Percentiles rank a stretch among this genome's conserved stretches.
These are phyloP conservation scores for Solanum sparsipilum DNA, from an alignment of 257 asterid species.

Conservation along the genomic window DNA sequence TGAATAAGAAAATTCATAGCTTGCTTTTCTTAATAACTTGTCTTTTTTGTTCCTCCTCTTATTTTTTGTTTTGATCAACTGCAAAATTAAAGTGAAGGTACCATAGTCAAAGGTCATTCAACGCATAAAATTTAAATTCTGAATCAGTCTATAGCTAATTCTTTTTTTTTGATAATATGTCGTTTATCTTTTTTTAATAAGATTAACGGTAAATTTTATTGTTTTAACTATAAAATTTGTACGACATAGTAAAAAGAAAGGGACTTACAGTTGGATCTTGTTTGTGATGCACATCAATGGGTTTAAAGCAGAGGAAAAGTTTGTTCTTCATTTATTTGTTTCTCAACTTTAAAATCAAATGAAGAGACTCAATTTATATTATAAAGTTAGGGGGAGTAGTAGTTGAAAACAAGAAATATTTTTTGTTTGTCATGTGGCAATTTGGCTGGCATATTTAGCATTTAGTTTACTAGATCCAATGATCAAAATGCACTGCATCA, in stretches of 20 bases:
- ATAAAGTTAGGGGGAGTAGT: not conserved
- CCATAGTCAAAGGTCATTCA: not conserved
- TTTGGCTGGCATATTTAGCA: not conserved
- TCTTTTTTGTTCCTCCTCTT: not conserved
- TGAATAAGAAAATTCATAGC: not conserved
- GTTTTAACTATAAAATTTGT: not conserved
- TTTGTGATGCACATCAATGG: not conserved
- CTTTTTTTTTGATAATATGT: too few relatives aligned
- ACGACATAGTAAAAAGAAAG: too few relatives aligned
- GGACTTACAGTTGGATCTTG: not conserved
- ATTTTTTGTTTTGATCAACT: not conserved
- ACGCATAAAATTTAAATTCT: too few relatives aligned
- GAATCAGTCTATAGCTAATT: not conserved
- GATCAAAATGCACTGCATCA: too few relatives aligned
- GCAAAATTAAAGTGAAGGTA: not conserved
- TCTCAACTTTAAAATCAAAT: not conserved
- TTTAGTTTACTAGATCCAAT: too few relatives aligned
- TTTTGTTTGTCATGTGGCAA: not conserved
- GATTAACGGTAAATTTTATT: not conserved
- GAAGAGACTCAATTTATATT: not conserved
- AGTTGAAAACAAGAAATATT: not conserved
- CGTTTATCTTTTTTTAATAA: not conserved
- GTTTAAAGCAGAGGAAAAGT: not conserved
- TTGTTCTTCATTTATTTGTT: not conserved
- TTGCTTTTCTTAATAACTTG: not conserved